phyloP scores from a whole-genome alignment of 352 stramenopile genomes.

The Plasmopara halstedii region DNA sequence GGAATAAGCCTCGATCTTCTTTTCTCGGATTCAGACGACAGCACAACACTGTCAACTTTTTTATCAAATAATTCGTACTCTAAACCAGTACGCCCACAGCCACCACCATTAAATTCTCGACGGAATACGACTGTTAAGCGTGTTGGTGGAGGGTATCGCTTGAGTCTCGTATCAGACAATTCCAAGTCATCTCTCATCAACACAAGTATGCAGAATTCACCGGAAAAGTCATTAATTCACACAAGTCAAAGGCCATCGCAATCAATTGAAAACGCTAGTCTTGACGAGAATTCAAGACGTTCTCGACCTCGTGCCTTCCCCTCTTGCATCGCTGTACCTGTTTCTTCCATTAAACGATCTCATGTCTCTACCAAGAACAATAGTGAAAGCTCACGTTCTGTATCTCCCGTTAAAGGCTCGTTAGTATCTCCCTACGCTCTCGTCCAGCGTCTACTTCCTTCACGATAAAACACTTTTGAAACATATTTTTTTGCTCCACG shows the following conservation, averaged over 20 bases:
- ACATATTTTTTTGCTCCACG: conserved; percentile 5
- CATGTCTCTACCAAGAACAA: conserved; percentile 1
- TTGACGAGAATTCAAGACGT: conserved; percentile 2
- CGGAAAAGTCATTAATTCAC: no score
- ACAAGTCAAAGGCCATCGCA: no score
- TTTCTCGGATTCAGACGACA: conserved; percentile 40
- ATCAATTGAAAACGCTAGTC: background rate
- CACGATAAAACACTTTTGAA: background rate
- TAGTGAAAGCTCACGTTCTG: conserved; percentile 2
- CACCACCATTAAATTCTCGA: conserved; percentile 6
- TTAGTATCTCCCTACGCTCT: conserved; percentile 20
- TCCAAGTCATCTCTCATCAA: no score
- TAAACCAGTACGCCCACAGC: conserved; percentile 8
- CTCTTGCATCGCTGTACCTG: background rate
- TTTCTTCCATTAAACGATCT: background rate
- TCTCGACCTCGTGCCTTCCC: conserved; percentile 5
- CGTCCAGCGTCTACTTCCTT: conserved; percentile 6
- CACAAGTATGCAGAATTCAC: no score
- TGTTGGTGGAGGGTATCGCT: conserved; percentile 53
- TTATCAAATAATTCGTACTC: conserved; percentile 3
- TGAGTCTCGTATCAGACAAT: conserved; percentile 5
- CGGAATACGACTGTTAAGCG: conserved; percentile 32
- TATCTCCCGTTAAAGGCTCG: conserved; percentile 4
- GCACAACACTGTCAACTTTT: conserved; percentile 6
- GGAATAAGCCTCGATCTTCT: conserved; percentile 52